Evolutionary conservation across 257 asterid species (phyloP), one percentile per base, ranked within the genome.

Genomic region (Fraxinus americana): DNA sequence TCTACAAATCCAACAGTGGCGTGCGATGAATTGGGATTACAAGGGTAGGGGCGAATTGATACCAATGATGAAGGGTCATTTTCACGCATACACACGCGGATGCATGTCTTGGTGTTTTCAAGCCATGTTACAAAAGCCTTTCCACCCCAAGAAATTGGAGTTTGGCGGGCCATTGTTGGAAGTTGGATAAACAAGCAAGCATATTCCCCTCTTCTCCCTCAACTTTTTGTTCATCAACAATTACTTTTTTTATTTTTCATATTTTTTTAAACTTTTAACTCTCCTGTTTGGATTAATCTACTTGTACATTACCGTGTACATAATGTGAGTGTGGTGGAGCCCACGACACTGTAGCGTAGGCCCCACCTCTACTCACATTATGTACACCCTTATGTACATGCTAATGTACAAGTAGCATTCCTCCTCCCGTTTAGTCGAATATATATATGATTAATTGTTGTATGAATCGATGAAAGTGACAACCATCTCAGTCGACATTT

Each of bases 81-180:
- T 83, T 85, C 92, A 78, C 72, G 35, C 80, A 78, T 59, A 78
- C 77, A 83, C 82, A 81, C 79, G 86, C 83, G 75, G 70, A 74
- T 71, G 80, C 68, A 63, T 85, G 85, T 80, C 61, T 83, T 68
- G 84, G 82, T 81, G 88, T 87, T 87, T 82, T 82, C 87, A 83
- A 81, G 95, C 76, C 86, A 75, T 77, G 83, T 83, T 86, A 61
- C 48, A 74, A 81, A 72, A 78, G 32, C 70, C 52, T 27, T 50
- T 76, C 74, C 65, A 61, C 71, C 85, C 82, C 66, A 78, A 77
- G 78, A 78, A 73, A n/a, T 77, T 85, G 85, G 91, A 83, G 70
- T 27, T 86, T 86, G 39, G 89, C 77, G 89, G 87, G 80, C 85
- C 87, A 78, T 50, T 59, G 3, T 21, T 23, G 68, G 34, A 61